phyloP scores from a whole-genome alignment of 352 stramenopile species.

The Phytophthora citricola region DNA sequence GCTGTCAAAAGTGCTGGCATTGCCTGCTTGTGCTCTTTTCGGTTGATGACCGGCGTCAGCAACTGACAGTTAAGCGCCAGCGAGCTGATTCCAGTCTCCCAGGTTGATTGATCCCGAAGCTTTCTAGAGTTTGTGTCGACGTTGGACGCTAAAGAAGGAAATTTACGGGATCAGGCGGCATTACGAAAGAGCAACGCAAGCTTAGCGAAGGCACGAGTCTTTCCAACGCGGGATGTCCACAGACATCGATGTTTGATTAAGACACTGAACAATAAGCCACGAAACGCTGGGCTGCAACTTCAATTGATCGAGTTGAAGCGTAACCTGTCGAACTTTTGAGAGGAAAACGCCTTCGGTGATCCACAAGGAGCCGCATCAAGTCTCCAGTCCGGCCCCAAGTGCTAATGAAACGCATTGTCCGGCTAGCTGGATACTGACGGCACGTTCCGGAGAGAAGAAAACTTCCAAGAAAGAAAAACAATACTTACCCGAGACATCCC shows the following conservation, averaged over 20 bases:
- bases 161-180: background rate
- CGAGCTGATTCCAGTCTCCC: constrained; percentile 11
- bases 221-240: background rate
- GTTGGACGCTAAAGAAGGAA: background rate
- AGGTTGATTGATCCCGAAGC: constrained; percentile 1
- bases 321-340: background rate
- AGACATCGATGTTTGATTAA: background rate
- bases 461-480: constrained; percentile 10
- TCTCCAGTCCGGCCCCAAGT: background rate
- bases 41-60: background rate
- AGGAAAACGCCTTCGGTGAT: constrained; percentile 6
- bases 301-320: constrained; percentile 12
- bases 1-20: background rate
- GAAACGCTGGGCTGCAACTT: constrained; percentile 3
- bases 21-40: background rate
- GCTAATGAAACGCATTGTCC: constrained; percentile 12
- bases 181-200: background rate
- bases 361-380: background rate
- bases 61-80: constrained; percentile 1
- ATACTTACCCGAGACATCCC: background rate
- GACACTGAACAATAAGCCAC: background rate
- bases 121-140: background rate
- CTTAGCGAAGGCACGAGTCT: background rate
- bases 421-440: constrained; percentile 2
- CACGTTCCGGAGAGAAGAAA: background rate